Evolutionary conservation across 768 basidiomycete species (phyloP), one percentile per base, ranked within the genome.

Genomic region (Hydnum rufescens): DNA sequence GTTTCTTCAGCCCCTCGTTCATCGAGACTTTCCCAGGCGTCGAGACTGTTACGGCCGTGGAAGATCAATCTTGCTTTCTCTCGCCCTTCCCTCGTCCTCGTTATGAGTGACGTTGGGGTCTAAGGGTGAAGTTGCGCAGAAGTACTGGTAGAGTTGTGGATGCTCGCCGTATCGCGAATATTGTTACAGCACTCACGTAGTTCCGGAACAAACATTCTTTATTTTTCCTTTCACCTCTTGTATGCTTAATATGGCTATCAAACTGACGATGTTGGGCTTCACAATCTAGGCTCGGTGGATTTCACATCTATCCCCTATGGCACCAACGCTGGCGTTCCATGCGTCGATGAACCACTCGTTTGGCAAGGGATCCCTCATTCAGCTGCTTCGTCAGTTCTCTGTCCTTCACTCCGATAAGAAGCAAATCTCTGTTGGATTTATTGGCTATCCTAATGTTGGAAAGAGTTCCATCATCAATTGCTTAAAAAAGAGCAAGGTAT

Each of bases 331-430:
- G 59, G 93, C 93, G 2, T 96, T 97, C 73, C 93, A 99, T 63
- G 95, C 93, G 4, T 97, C 93, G 22, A 90, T 92, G 43, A 95
- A 95, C 64, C 92, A 99, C 68, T 95, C 93, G 1, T 99, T 99
- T 62, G 95, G 93, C 60, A 97, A 99, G 68, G 93, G 93, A 19
- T 88, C 95, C 19, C 78, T 99, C 55, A 99, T 99, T 60, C 90
- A 95, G 66, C 76, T 97, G 43, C 74, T 99, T 44, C 77, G 95
- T 26, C 95, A 97, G 63, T 99, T 99, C 65, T 84, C 90, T 3
- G 86, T 87, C 58, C 76, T 97, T 32, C 95, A 97, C 66, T 86
- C 88, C 6, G 95, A 99, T 70, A 96, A 95, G 71, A 97, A 95
- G 68, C 93, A 99, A 64, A 97, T 99, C 60, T 93, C 88, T 19